Conservation (phyloP, 371 early-diverging fungal genomes). For the Actinomortierella ambigua region DNA sequence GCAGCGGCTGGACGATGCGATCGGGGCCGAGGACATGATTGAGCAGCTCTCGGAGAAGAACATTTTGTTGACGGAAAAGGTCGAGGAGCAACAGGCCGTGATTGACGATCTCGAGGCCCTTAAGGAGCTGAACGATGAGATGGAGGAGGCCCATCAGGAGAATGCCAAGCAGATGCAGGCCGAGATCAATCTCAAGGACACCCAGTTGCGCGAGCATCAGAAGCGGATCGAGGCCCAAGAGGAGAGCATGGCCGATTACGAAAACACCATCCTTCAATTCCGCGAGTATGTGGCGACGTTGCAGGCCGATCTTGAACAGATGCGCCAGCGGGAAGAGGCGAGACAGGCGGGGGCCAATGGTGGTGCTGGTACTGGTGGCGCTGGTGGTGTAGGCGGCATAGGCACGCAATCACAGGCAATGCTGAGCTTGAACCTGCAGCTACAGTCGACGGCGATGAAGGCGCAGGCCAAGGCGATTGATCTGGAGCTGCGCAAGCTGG, state of each 20-base stretch:
- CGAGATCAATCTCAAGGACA: conserved; percentile 83
- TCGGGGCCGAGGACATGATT: conserved; percentile 82
- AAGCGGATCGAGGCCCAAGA: conserved; percentile 68
- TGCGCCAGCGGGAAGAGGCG: conserved; percentile 67
- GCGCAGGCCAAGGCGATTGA: conserved; percentile 90
- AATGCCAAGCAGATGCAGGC: conserved; percentile 84
- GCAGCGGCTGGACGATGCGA: conserved; percentile 79
- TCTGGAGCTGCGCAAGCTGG: conserved; percentile 85
- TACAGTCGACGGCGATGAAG: conserved; percentile 83
- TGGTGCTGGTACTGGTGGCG: too few species aligned
- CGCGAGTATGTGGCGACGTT: conserved; percentile 80
- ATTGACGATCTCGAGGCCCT: conserved; percentile 92
- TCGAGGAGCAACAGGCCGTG: conserved; percentile 77
- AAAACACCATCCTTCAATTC: conserved; percentile 84
- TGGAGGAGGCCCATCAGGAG: conserved; percentile 89
- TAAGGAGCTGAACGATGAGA: conserved; percentile 88
- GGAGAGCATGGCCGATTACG: conserved; percentile 86
- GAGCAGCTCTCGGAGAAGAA: conserved; percentile 83
- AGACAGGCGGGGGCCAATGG: conserved; percentile 57
- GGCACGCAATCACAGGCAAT: conserved; percentile 83
- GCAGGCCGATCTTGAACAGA: conserved; percentile 74
- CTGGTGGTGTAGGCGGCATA: conserved; percentile 44
- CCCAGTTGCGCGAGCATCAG: conserved; percentile 64
- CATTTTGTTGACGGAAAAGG: conserved; percentile 68
- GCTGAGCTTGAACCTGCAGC: conserved; percentile 80